phyloP scores from a whole-genome alignment of 805 yeast species.

The Scheffersomyces stipitis region DNA sequence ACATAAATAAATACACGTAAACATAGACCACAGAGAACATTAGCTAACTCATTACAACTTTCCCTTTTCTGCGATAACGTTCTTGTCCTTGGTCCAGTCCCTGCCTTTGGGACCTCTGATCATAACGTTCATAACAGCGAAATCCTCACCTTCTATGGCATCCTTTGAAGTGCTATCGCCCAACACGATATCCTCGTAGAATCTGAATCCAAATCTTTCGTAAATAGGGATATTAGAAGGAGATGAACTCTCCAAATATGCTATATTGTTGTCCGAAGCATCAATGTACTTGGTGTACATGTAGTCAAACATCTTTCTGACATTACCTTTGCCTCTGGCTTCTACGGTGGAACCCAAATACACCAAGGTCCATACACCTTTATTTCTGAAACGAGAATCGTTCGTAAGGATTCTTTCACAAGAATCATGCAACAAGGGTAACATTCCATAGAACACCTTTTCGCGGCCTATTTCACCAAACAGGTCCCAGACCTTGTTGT shows the following conservation, averaged over 20 bases:
- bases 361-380: slow-evolving; percentile 42
- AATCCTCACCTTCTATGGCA: slow-evolving; percentile 38
- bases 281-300: slow-evolving; percentile 50
- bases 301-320: slow-evolving; percentile 47
- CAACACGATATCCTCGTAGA: slow-evolving; percentile 49
- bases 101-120: slow-evolving; percentile 36
- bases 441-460: slow-evolving; percentile 50
- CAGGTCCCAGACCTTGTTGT: slow-evolving; percentile 49
- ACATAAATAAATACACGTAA: not conserved
- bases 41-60: slow-evolving; percentile 1
- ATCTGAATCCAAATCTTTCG: slow-evolving; percentile 49
- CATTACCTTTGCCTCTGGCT: slow-evolving; percentile 60
- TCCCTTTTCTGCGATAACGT: slow-evolving; percentile 4
- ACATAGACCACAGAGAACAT: not conserved
- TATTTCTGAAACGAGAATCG: slow-evolving; percentile 40
- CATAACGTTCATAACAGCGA: slow-evolving; percentile 46
- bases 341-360: slow-evolving; percentile 43
- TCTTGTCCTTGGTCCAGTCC: slow-evolving; percentile 30
- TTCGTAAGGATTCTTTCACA: slow-evolving; percentile 41
- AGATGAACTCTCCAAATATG: slow-evolving; percentile 50
- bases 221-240: slow-evolving; percentile 50
- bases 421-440: slow-evolving; percentile 51
- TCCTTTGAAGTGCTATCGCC: slow-evolving; percentile 25
- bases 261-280: slow-evolving; percentile 30
- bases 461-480: slow-evolving; percentile 48